Evolutionary conservation across 345 rosid genomes (phyloP), one percentile per base, ranked within the genome.

Genomic region (Noccaea bulbosa): DNA sequence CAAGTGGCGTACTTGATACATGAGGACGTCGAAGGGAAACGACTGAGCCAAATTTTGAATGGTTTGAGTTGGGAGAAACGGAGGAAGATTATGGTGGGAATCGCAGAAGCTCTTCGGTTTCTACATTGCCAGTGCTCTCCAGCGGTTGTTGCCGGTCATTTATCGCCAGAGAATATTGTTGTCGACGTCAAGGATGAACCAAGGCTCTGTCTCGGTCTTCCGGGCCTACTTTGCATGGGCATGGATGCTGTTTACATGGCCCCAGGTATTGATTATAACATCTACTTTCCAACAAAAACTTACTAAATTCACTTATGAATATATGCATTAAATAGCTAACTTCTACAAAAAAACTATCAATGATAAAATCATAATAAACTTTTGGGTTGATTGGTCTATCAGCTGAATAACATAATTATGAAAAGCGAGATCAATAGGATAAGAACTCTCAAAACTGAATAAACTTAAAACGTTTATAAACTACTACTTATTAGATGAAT

Each of bases 31-130:
- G 79, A 90, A 62, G 93, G 92, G 58, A 77, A 80, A 72, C 68
- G 15, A 32, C 65, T 93, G 58, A 81, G 79, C 47, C 82, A 86
- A 57, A 62, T 79, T 57, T 72, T 87, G 14, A 49, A 65, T 12
- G 77, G 62, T 57, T 74, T 93, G 51, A 76, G 82, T 58, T 93
- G 96, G 96, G 90, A 83, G 35, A 73, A 79, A 38, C 72, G 96
- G 7, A 74, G 65, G 68, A 88, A 71, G 62, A 77, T 93, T 32
- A 89, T 90, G 11, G 54, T 70, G 1, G 89, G 98, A 41, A 65
- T 87, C 0, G 88, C 88, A 0, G 81, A 85, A 79, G 89, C 96
- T 37, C 82, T 90, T 10, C 49, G 67, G 62, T 90, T 82, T 77
- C 70, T 88, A 70, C 98, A 93, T 65, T 70, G 69, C 15, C 41